phyloP scores from a whole-genome alignment of 192 early-diverging fungal species.

The Umbelopsis sp. region DNA sequence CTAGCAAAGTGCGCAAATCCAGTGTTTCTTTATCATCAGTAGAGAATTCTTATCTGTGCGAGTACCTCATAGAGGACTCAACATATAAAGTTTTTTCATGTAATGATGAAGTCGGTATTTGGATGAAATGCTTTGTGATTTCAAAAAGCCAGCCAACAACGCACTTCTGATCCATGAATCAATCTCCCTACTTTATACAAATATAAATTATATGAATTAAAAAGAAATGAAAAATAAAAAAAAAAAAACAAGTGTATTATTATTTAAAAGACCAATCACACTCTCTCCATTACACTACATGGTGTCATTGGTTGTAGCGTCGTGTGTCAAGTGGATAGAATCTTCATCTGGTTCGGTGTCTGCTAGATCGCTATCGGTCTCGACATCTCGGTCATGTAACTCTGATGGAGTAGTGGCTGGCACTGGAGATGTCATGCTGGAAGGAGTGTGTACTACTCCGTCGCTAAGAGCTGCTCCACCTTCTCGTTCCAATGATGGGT shows the following conservation, averaged over 20 bases:
- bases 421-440: constrained; percentile 3
- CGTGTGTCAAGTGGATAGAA: not conserved
- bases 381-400: constrained; percentile 4
- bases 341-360: constrained; percentile 4
- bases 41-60: constrained; percentile 17
- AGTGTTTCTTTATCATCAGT: constrained; percentile 14
- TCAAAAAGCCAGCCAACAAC: constrained; percentile 21
- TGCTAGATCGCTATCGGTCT: constrained; percentile 3
- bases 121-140: constrained; percentile 19
- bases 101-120: constrained; percentile 21
- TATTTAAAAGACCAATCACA: no score
- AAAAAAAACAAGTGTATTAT: not conserved
- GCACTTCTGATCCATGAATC: constrained; percentile 19
- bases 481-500: constrained; percentile 22
- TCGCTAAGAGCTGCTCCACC: constrained; percentile 2
- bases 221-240: not conserved
- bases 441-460: not conserved
- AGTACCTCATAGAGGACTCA: constrained; percentile 14
- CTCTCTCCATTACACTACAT: no score
- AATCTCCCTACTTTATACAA: not conserved
- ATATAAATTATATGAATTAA: not conserved
- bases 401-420: not conserved
- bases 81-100: constrained; percentile 17
- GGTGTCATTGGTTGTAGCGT: not conserved
- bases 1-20: not conserved